phyloP scores from a whole-genome alignment of 257 asterid species.

The Solanum gandarillasii region DNA sequence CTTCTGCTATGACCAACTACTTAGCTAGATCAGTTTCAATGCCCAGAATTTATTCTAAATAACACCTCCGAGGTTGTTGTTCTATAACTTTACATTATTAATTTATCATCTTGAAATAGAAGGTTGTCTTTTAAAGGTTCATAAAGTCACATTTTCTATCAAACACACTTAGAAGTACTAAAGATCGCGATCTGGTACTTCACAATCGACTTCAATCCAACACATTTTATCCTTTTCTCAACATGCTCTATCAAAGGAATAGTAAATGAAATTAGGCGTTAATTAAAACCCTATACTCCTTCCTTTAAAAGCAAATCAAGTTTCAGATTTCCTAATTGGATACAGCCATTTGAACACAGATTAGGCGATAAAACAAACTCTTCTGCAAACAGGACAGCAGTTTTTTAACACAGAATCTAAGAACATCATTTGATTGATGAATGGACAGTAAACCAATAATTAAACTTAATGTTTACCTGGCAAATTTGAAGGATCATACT shows the following conservation, averaged over 20 bases:
- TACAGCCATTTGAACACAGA: not conserved
- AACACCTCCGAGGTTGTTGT: not conserved
- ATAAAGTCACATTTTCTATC: not conserved
- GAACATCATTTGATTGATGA: not conserved
- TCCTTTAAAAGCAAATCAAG: not conserved
- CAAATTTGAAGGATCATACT: slow-evolving; percentile 32
- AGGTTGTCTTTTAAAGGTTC: not conserved
- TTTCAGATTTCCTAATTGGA: not conserved
- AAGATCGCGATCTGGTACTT: not conserved
- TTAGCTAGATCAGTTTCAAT: not conserved
- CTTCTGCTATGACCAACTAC: not conserved
- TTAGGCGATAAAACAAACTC: not conserved
- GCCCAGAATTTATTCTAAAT: not conserved
- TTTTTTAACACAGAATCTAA: not conserved
- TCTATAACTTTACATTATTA: not conserved
- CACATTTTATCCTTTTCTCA: not conserved
- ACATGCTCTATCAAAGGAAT: not conserved
- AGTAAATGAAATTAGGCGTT: not conserved
- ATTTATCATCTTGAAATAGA: not conserved
- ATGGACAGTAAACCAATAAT: not conserved
- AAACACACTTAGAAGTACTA: not conserved
- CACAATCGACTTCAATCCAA: not conserved
- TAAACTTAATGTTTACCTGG: slow-evolving; percentile 31
- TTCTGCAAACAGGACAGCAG: not conserved
- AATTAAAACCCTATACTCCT: not conserved